phyloP scores from a whole-genome alignment of 805 yeast species.

The Diddensiella caesifluorescens region DNA sequence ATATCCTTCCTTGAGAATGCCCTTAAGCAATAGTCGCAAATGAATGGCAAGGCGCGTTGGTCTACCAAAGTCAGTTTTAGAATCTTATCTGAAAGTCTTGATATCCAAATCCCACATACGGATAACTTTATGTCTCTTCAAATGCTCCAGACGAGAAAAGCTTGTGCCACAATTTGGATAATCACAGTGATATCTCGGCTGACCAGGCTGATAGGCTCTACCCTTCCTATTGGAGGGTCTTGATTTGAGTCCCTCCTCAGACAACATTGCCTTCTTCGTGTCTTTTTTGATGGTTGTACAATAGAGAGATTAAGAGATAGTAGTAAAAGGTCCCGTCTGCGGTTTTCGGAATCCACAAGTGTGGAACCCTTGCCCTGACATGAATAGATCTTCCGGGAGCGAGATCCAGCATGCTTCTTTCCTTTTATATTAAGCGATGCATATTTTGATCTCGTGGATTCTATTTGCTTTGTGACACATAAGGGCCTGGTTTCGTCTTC shows the following conservation, averaged over 20 bases:
- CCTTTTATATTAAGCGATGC: no score
- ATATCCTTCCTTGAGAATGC: slow-evolving; percentile 20
- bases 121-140: slow-evolving; percentile 18
- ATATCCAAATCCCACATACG: slow-evolving; percentile 13
- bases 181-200: slow-evolving; percentile 10
- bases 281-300: no score
- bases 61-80: slow-evolving; percentile 6
- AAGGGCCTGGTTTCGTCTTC: no score
- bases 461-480: no score
- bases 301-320: no score
- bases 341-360: no score
- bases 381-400: no score
- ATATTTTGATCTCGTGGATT: no score
- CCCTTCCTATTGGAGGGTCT: slow-evolving; percentile 7
- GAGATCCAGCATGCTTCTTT: no score
- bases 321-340: no score
- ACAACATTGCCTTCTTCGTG: no score
- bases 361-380: no score
- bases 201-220: slow-evolving; percentile 7
- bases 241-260: slow-evolving; percentile 6
- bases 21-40: slow-evolving; percentile 17
- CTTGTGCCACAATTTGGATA: slow-evolving; percentile 14
- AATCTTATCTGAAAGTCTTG: not conserved
- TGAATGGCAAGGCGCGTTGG: slow-evolving; percentile 8
- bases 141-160: slow-evolving; percentile 23